Evolutionary conservation across 108 stramenopile species (phyloP).

Genomic region (Pelagomonas calceolata): DNA sequence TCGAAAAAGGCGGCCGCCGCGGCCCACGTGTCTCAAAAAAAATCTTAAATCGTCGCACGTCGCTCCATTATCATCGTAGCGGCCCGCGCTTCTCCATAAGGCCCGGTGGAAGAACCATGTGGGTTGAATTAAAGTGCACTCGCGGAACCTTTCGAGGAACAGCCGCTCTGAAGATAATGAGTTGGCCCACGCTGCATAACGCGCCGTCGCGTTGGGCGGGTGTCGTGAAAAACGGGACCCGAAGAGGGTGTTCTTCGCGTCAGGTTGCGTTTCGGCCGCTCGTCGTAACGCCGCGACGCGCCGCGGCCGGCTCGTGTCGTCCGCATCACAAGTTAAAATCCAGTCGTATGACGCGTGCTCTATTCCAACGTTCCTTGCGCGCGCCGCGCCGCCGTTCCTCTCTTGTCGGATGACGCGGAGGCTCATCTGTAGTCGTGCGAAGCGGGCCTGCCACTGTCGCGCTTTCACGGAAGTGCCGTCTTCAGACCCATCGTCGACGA

Average conservation of each 20-base stretch:
- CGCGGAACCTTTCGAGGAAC: conserved; percentile 62
- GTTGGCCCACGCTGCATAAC: conserved; percentile 78
- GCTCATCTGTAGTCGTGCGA: not conserved
- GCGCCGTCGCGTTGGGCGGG: conserved; percentile 61
- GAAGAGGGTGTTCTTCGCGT: not conserved
- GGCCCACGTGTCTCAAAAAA: conserved; percentile 30
- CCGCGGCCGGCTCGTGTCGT: not conserved
- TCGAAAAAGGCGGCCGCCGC: not conserved
- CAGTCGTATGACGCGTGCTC: not conserved
- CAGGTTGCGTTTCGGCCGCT: not conserved
- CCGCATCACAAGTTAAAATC: not conserved
- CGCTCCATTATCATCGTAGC: conserved; percentile 48
- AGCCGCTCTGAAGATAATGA: conserved; percentile 54
- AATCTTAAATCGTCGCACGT: conserved; percentile 20
- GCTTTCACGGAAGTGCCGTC: not conserved
- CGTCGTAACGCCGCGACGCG: not conserved
- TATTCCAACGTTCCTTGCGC: not conserved
- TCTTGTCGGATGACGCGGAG: not conserved
- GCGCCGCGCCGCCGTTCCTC: not conserved
- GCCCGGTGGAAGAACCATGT: conserved; percentile 60
- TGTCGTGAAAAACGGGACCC: conserved; percentile 9
- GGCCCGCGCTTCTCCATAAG: conserved; percentile 52
- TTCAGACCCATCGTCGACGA: not conserved
- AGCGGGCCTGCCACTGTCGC: not conserved
- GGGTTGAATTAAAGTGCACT: conserved; percentile 74